Evolutionary conservation across 495 filamentous ascomycete species (phyloP).

Genomic region (Cercophora samala): DNA sequence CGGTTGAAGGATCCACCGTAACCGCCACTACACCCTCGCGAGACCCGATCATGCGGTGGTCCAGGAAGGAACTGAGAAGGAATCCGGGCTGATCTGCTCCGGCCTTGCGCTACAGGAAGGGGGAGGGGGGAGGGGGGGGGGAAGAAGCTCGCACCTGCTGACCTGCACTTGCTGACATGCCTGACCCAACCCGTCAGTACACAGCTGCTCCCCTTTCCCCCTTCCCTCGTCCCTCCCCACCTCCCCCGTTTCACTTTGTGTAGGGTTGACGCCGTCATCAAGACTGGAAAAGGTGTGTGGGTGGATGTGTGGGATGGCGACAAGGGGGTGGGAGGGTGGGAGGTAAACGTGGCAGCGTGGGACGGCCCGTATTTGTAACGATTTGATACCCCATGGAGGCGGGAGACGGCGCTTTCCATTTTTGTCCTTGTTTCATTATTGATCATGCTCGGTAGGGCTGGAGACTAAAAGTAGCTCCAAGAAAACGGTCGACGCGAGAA

Average conservation of each 20-base stretch:
- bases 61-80: not conserved
- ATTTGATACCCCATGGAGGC: conserved; percentile 31
- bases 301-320: not conserved
- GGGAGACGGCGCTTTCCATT: conserved; percentile 16
- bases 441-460: conserved; percentile 11
- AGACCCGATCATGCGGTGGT: not conserved
- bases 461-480: not conserved
- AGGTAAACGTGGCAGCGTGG: not conserved
- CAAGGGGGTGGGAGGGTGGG: not conserved
- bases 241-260: not conserved
- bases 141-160: conserved; percentile 10
- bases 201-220: not conserved
- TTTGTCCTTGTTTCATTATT: conserved; percentile 18
- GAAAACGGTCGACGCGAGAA: not conserved
- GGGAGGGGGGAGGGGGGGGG: too few species aligned
- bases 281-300: conserved; percentile 21
- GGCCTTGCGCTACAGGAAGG: not conserved
- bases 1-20: not conserved
- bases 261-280: not conserved
- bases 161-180: conserved; percentile 18
- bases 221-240: conserved; percentile 2
- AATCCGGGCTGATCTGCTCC: not conserved
- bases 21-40: not conserved
- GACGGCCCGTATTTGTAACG: conserved; percentile 17
- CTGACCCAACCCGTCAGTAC: conserved; percentile 6